Conservation (phyloP, 352 stramenopile species). For the Phytophthora vignae region DNA sequence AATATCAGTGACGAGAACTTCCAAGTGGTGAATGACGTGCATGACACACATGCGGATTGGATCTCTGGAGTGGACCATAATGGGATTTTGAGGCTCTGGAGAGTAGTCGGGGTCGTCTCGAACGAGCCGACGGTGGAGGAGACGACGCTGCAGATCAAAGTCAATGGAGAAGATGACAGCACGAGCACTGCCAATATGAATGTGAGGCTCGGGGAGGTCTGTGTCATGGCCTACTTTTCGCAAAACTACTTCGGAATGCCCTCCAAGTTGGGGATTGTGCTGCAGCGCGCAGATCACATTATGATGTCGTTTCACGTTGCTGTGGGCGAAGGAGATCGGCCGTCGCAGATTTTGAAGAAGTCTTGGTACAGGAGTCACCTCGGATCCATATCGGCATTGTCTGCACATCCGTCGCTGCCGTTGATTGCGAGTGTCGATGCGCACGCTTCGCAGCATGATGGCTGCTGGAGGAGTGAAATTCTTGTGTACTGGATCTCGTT, state of each 20-base stretch:
- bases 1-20: constrained; percentile 87
- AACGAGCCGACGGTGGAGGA: constrained; percentile 51
- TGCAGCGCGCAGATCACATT: constrained; percentile 80
- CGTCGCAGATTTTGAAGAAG: constrained; percentile 75
- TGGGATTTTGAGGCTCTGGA: constrained; percentile 77
- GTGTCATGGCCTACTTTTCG: constrained; percentile 85
- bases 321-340: constrained; percentile 46
- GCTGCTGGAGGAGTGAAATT: constrained; percentile 57
- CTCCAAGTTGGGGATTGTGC: constrained; percentile 78
- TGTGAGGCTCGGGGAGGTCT: constrained; percentile 60
- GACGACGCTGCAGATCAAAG: constrained; percentile 73
- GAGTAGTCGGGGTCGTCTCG: constrained; percentile 54
- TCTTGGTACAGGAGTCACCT: constrained; percentile 82
- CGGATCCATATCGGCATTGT: constrained; percentile 73
- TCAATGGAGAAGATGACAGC: constrained; percentile 65
- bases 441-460: constrained; percentile 27
- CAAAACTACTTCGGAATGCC: constrained; percentile 76
- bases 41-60: constrained; percentile 72
- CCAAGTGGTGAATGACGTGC: constrained; percentile 46
- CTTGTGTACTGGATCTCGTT: constrained; percentile 88
- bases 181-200: neutral
- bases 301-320: constrained; percentile 78
- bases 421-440: constrained; percentile 74
- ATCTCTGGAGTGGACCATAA: constrained; percentile 73
- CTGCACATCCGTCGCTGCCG: constrained; percentile 78